phyloP scores from a whole-genome alignment of 2,329 filamentous ascomycete genomes.

The Colletotrichum lupini region DNA sequence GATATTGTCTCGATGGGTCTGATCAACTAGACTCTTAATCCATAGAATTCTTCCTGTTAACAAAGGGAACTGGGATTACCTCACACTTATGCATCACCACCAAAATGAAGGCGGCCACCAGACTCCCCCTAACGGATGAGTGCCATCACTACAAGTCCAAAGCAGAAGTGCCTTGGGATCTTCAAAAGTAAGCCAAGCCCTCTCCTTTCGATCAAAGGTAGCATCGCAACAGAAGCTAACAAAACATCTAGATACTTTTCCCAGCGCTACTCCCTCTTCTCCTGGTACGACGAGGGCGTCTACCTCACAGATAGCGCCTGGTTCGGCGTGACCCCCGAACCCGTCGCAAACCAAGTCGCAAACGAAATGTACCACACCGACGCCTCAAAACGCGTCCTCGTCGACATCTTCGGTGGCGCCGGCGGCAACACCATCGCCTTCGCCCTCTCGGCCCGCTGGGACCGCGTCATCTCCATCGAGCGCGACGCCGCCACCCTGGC shows the following conservation, averaged over 20 bases:
- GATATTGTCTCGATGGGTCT: not conserved
- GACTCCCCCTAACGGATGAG: constrained; percentile 66
- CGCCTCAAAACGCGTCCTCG: constrained; percentile 71
- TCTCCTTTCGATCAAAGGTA: not conserved
- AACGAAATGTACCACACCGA: constrained; percentile 71
- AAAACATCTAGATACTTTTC: constrained; percentile 79
- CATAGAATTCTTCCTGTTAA: not conserved
- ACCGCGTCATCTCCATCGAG: constrained; percentile 88
- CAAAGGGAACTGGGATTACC: not conserved
- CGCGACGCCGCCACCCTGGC: constrained; percentile 82
- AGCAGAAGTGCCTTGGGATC: constrained; percentile 81
- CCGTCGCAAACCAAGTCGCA: constrained; percentile 86
- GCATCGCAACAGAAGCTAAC: not conserved
- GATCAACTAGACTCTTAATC: not conserved
- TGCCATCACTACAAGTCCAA: constrained; percentile 81
- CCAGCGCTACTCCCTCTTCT: constrained; percentile 89
- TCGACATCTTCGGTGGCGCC: constrained; percentile 91
- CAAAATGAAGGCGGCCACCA: constrained; percentile 54
- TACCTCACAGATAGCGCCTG: constrained; percentile 93
- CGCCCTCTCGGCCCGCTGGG: constrained; percentile 82
- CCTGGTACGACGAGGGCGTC: constrained; percentile 86
- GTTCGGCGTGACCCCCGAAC: constrained; percentile 97
- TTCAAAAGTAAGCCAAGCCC: constrained; percentile 76
- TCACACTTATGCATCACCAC: constrained; percentile 25
- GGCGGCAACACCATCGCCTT: constrained; percentile 98